A percentile compares a stretch with the other conserved stretches of the same genome.
Conservation (phyloP, 495 filamentous ascomycete genomes). For the Podospora sp. region DNA sequence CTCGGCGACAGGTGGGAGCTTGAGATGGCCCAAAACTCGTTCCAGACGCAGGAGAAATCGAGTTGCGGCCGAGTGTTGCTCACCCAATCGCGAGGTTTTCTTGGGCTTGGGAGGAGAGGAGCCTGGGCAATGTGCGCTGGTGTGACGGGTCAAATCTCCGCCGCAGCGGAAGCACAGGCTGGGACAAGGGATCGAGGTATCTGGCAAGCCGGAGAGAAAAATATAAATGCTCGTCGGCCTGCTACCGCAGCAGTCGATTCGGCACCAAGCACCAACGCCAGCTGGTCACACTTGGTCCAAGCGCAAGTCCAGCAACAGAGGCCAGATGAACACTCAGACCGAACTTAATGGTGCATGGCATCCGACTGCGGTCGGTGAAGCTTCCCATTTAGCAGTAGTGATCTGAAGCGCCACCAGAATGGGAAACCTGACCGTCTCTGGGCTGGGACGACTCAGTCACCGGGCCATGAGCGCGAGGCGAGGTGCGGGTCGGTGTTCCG, state of each 20-base stretch:
- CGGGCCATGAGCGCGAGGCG: neutral
- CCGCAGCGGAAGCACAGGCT: neutral
- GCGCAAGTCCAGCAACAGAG: neutral
- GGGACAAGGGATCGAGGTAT: neutral
- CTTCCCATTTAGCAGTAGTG: neutral
- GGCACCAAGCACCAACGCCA: neutral
- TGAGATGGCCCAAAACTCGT: neutral
- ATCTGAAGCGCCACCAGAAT: neutral
- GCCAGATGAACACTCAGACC: neutral
- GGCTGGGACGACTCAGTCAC: neutral
- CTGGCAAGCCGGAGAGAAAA: conserved; percentile 6
- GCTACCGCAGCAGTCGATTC: neutral
- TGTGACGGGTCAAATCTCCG: conserved; percentile 3
- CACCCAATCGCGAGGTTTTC: neutral
- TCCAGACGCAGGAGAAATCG: neutral
- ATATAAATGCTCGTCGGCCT: neutral
- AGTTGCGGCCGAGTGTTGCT: conserved; percentile 2
- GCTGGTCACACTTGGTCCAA: neutral
- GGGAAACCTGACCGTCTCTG: neutral
- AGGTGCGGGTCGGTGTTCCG: neutral
- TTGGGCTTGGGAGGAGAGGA: neutral
- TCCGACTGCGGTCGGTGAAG: neutral
- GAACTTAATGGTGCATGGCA: neutral
- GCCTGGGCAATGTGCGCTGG: neutral
- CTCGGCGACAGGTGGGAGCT: neutral